A percentile compares a stretch with the other conserved stretches of the same genome.
These are phyloP conservation scores for Phoma sp. DNA, from an alignment of 2,329 filamentous ascomycete species.

Conservation along the genomic window DNA sequence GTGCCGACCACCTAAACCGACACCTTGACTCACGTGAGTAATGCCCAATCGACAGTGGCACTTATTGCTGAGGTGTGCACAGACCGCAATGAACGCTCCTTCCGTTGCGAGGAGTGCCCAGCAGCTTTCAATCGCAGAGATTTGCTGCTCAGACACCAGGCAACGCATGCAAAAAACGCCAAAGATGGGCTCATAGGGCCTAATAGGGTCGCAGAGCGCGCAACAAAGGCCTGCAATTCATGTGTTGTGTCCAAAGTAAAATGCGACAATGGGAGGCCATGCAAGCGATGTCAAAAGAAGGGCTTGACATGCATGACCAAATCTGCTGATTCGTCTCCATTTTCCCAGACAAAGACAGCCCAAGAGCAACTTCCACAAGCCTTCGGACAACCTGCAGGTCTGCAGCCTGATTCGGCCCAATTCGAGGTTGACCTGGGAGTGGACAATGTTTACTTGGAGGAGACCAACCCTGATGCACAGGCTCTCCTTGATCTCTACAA, in stretches of 20 bases:
- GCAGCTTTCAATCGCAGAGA: constrained; percentile 41
- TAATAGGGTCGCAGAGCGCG: constrained; percentile 27
- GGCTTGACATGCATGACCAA: constrained; percentile 17
- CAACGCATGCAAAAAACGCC: constrained; percentile 33
- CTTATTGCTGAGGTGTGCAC: not conserved
- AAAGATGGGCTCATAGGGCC: constrained; percentile 23
- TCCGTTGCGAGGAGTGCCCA: constrained; percentile 37
- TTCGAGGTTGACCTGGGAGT: not conserved
- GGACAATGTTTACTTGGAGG: not conserved
- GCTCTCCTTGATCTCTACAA: constrained; percentile 17
- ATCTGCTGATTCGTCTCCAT: not conserved
- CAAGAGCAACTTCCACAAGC: not conserved
- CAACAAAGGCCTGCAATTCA: constrained; percentile 38
- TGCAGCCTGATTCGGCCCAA: not conserved
- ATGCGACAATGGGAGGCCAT: constrained; percentile 39
- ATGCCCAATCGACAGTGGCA: not conserved
- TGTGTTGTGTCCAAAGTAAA: constrained; percentile 42
- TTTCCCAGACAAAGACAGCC: not conserved
- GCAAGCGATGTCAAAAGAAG: constrained; percentile 28
- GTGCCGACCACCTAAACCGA: constrained; percentile 38
- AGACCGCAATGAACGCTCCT: constrained; percentile 39
- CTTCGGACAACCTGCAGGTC: not conserved
- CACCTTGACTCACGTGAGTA: constrained; percentile 37
- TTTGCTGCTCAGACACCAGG: constrained; percentile 36
- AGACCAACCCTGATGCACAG: constrained; percentile 13